phyloP scores from a whole-genome alignment of 2,329 filamentous ascomycete species.

The Sporothrix luriei region DNA sequence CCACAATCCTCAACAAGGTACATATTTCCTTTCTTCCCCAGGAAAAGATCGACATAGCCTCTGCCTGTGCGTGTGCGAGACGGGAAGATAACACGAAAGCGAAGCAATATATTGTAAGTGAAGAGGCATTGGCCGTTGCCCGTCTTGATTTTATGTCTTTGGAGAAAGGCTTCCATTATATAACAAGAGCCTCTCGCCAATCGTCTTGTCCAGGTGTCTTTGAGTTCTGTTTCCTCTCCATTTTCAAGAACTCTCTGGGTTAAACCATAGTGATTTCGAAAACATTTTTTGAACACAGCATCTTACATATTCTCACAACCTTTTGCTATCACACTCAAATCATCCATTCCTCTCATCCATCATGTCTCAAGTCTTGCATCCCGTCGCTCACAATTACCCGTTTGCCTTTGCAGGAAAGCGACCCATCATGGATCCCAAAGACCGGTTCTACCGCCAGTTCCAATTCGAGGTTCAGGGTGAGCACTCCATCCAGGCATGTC shows the following conservation, averaged over 20 bases:
- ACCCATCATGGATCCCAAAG: slow-evolving; percentile 60
- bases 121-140: neutral
- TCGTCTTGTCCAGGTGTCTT: neutral
- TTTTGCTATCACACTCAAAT: neutral
- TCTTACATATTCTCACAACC: neutral
- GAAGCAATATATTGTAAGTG: slow-evolving; percentile 7
- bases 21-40: neutral
- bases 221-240: neutral
- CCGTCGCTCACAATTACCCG: slow-evolving; percentile 33
- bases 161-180: neutral
- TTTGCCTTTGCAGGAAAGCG: slow-evolving; percentile 37
- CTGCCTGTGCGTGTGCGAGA: neutral
- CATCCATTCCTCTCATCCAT: neutral
- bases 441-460: slow-evolving; percentile 84
- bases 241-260: neutral
- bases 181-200: neutral
- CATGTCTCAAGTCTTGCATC: slow-evolving; percentile 22
- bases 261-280: too few species aligned
- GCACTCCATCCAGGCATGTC: slow-evolving; percentile 32
- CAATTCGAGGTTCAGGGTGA: slow-evolving; percentile 72
- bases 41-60: slow-evolving; percentile 8
- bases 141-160: slow-evolving; percentile 3
- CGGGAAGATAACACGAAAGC: neutral
- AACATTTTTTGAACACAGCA: neutral
- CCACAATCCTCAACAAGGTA: neutral